Percentiles rank a stretch among this genome's conserved stretches.
Evolutionary conservation across 805 yeast species (phyloP).

Genomic region (Monosporozyma servazzii): DNA sequence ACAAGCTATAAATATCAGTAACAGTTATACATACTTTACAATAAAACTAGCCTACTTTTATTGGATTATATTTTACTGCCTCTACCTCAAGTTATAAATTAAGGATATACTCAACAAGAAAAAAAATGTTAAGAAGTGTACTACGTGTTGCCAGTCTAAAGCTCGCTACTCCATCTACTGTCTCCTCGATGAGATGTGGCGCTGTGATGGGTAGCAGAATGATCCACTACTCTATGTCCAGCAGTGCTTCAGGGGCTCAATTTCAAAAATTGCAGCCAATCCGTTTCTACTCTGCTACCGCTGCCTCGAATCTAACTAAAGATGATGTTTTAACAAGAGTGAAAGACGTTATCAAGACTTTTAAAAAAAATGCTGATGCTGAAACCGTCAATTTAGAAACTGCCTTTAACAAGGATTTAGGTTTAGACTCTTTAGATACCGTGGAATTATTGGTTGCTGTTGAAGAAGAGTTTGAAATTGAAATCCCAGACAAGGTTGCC

Average conservation of each 20-base stretch:
- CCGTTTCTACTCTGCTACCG: slow-evolving; percentile 51
- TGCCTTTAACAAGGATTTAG: slow-evolving; percentile 45
- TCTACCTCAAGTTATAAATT: neutral
- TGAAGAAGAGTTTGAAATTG: slow-evolving; percentile 84
- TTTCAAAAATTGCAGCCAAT: slow-evolving; percentile 1
- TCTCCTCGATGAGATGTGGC: slow-evolving; percentile 17
- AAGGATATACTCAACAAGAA: neutral
- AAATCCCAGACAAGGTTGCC: slow-evolving; percentile 82
- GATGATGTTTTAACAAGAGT: slow-evolving; percentile 80
- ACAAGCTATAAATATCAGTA: neutral
- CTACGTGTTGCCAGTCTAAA: slow-evolving; percentile 32
- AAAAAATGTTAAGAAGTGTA: slow-evolving; percentile 46
- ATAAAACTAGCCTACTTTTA: neutral
- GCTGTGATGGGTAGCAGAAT: neutral
- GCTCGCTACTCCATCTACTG: slow-evolving; percentile 10
- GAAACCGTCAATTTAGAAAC: slow-evolving; percentile 33
- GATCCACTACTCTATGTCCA: neutral
- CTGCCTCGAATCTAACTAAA: slow-evolving; percentile 41
- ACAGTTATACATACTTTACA: neutral
- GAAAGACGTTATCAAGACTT: slow-evolving; percentile 61
- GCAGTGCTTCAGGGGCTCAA: neutral
- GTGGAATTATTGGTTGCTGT: slow-evolving; percentile 94
- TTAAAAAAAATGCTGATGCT: slow-evolving; percentile 49
- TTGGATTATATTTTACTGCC: neutral
- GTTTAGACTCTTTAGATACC: slow-evolving; percentile 80